These are phyloP conservation scores for Rutstroemia sp. DNA, from an alignment of 2,329 filamentous ascomycete genomes.

Conservation along the genomic window DNA sequence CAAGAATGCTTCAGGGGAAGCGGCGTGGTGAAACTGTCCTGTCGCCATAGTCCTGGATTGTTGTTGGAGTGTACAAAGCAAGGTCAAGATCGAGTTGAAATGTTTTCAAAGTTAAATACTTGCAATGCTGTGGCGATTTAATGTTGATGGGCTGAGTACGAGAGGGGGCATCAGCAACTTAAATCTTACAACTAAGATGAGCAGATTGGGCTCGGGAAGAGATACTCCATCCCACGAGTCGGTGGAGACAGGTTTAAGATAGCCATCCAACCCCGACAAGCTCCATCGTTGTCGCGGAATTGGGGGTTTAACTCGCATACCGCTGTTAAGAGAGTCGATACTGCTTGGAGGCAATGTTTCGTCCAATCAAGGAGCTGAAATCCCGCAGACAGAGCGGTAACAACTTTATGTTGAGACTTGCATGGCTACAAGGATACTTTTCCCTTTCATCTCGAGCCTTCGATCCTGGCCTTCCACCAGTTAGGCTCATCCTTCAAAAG, in stretches of 20 bases:
- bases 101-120: background rate
- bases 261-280: slow-evolving; percentile 7
- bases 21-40: slow-evolving; percentile 18
- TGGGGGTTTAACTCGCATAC: slow-evolving; percentile 13
- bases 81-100: background rate
- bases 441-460: background rate
- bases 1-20: slow-evolving; percentile 18
- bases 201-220: background rate
- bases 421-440: slow-evolving; percentile 2
- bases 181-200: slow-evolving; percentile 4
- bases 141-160: background rate
- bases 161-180: background rate
- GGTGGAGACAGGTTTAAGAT: slow-evolving; percentile 2
- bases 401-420: background rate
- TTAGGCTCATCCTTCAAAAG: background rate
- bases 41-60: slow-evolving; percentile 17
- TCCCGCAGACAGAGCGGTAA: slow-evolving; percentile 2
- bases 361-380: slow-evolving; percentile 15
- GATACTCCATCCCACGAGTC: slow-evolving; percentile 2
- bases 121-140: background rate
- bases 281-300: slow-evolving; percentile 10
- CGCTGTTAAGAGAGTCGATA: slow-evolving; percentile 14
- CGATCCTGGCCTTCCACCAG: slow-evolving; percentile 2
- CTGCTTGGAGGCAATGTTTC: slow-evolving; percentile 12
- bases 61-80: background rate